phyloP scores from a whole-genome alignment of 1,284 basidiomycete genomes.

The Anthracocystis walkeri region DNA sequence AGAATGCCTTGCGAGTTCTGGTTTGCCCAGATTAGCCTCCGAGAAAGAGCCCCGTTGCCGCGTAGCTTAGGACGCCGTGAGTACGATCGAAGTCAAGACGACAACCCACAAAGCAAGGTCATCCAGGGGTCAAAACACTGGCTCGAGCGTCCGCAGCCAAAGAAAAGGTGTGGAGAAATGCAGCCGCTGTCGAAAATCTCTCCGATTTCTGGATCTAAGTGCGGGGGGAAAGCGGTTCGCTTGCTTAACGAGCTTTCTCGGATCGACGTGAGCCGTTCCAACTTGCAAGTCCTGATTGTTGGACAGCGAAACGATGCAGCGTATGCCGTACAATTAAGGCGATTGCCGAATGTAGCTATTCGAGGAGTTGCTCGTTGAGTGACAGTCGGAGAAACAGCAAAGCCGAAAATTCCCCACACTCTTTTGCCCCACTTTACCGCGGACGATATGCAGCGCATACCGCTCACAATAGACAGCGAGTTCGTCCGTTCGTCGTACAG shows the following conservation, averaged over 20 bases:
- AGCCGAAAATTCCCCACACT: no score
- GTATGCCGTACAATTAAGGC: no score
- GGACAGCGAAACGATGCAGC: no score
- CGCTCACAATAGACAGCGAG: neutral
- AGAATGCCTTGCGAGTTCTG: neutral
- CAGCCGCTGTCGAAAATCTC: slow-evolving; percentile 13
- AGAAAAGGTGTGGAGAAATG: neutral
- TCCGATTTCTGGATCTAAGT: slow-evolving; percentile 27
- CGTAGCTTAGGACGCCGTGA: neutral
- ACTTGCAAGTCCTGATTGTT: no score
- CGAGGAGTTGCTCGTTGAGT: no score
- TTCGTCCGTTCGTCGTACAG: slow-evolving; percentile 2
- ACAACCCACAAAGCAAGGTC: neutral
- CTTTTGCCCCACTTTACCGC: no score
- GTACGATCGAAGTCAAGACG: neutral
- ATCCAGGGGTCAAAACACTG: neutral
- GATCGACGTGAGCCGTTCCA: slow-evolving; percentile 23
- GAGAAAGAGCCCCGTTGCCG: neutral
- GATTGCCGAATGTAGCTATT: no score
- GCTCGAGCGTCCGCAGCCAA: slow-evolving; percentile 10
- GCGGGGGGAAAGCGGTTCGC: slow-evolving; percentile 2
- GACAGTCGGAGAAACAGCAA: no score
- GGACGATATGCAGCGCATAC: no score
- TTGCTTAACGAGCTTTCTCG: slow-evolving; percentile 11
- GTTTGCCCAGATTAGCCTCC: neutral